These are phyloP conservation scores for Fragosphaeria purpurea DNA, from an alignment of 2,329 filamentous ascomycete species.

Conservation along the genomic window DNA sequence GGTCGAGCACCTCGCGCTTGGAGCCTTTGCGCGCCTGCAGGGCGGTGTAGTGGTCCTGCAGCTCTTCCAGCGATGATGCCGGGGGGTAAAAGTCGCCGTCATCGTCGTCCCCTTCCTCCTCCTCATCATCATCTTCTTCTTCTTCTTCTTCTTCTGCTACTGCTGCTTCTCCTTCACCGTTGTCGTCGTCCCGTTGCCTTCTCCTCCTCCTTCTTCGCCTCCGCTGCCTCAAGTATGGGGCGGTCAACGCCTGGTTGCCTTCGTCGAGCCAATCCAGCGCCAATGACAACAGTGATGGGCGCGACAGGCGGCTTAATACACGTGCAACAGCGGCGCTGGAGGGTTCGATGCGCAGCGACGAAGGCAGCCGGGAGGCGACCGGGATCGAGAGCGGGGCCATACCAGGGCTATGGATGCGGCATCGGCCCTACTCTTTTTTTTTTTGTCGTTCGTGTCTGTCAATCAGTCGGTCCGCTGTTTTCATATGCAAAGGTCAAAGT, in stretches of 20 bases:
- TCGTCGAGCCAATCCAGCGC: slow-evolving; percentile 70
- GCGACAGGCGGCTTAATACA: slow-evolving; percentile 58
- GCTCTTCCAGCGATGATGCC: slow-evolving; percentile 51
- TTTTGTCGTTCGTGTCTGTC: no score
- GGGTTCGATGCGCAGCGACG: slow-evolving; percentile 57
- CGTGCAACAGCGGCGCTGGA: slow-evolving; percentile 55
- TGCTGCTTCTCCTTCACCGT: slow-evolving; percentile 34
- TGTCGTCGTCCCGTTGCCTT: slow-evolving; percentile 16
- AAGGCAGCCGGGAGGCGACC: slow-evolving; percentile 61
- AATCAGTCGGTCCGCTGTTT: no score
- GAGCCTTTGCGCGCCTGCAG: slow-evolving; percentile 51
- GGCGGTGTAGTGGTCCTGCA: slow-evolving; percentile 55
- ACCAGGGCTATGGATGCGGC: not conserved
- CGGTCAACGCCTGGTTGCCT: slow-evolving; percentile 47
- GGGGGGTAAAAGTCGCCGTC: slow-evolving; percentile 61
- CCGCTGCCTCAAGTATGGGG: slow-evolving; percentile 42
- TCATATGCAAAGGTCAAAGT: no score
- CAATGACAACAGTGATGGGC: slow-evolving; percentile 60
- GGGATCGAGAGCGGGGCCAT: slow-evolving; percentile 56
- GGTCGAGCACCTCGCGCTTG: slow-evolving; percentile 52
- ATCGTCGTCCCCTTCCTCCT: slow-evolving; percentile 43
- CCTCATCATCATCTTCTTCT: slow-evolving; percentile 16
- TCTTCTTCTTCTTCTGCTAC: not conserved
- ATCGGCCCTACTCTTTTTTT: not conserved
- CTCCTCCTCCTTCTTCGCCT: no score